Percentiles rank a stretch among this genome's conserved stretches.
phyloP scores from a whole-genome alignment of 805 yeast species.

The Starmerella bombicola region DNA sequence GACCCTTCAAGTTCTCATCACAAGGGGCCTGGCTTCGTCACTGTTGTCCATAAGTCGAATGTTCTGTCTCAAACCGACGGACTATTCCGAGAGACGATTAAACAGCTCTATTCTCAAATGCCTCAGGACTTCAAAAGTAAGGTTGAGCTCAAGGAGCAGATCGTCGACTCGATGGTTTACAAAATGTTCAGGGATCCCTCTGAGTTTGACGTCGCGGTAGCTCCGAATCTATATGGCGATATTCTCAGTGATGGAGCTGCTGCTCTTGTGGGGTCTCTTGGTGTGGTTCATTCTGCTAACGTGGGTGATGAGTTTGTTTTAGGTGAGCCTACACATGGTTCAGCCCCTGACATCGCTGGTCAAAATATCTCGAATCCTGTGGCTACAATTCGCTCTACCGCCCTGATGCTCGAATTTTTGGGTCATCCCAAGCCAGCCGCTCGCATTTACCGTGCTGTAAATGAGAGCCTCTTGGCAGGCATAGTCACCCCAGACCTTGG shows the following conservation, averaged over 20 bases:
- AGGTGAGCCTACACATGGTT: slow-evolving; percentile 99
- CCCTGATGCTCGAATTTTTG: slow-evolving; percentile 92
- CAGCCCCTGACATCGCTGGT: slow-evolving; percentile 98
- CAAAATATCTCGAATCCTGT: slow-evolving; percentile 81
- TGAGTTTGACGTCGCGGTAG: slow-evolving; percentile 93
- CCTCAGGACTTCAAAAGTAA: slow-evolving; percentile 39
- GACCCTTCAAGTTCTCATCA: slow-evolving; percentile 28
- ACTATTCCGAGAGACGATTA: slow-evolving; percentile 80
- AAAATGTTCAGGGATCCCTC: slow-evolving; percentile 97
- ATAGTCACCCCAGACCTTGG: slow-evolving; percentile 88
- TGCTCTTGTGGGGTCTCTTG: slow-evolving; percentile 91
- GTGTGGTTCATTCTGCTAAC: slow-evolving; percentile 96
- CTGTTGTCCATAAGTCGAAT: slow-evolving; percentile 94
- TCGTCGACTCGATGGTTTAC: slow-evolving; percentile 98
- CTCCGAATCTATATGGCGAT: slow-evolving; percentile 97
- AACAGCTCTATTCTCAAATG: slow-evolving; percentile 38
- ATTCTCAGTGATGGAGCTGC: slow-evolving; percentile 97
- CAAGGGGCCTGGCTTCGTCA: slow-evolving; percentile 51
- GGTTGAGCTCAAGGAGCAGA: slow-evolving; percentile 78
- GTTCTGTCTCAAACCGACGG: slow-evolving; percentile 90
- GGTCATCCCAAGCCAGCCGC: slow-evolving; percentile 86
- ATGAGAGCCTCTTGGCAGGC: slow-evolving; percentile 76
- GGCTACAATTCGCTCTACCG: slow-evolving; percentile 96
- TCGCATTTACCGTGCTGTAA: slow-evolving; percentile 85
- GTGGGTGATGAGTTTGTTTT: slow-evolving; percentile 93